Evolutionary conservation across 1,284 basidiomycete genomes (phyloP).

Genomic region (Rugosomyces carneus): DNA sequence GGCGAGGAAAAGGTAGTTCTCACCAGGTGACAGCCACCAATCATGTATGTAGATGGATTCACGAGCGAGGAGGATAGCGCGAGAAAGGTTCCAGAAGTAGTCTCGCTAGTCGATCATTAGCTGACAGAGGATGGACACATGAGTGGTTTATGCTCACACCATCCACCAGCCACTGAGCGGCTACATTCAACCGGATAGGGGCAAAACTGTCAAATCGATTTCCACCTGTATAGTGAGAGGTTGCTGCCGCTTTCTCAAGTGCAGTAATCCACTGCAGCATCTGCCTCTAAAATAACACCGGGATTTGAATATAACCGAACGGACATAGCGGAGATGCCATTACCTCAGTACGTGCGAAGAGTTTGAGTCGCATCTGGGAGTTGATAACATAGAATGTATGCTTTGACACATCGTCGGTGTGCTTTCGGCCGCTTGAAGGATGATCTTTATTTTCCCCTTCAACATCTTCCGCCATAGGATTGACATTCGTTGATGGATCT

Average conservation of each 20-base stretch:
- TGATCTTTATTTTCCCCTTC: constrained; percentile 17
- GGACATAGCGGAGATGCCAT: constrained; percentile 4
- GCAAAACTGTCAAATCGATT: constrained; percentile 95
- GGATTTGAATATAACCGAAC: constrained; percentile 1
- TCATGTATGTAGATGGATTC: constrained; percentile 92
- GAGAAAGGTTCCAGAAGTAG: constrained; percentile 96
- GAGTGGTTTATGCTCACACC: constrained; percentile 52
- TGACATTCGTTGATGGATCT: constrained; percentile 69
- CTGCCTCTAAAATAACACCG: constrained; percentile 56
- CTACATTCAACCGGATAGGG: constrained; percentile 88
- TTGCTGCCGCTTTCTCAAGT: constrained; percentile 76
- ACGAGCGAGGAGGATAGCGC: constrained; percentile 87
- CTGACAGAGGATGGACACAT: not conserved
- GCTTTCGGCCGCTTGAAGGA: constrained; percentile 37
- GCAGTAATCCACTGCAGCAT: constrained; percentile 98
- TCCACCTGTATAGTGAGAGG: constrained; percentile 74
- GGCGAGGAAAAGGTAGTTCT: constrained; percentile 12
- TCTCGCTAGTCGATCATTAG: constrained; percentile 55
- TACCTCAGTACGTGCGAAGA: constrained; percentile 87
- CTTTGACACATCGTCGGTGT: constrained; percentile 62
- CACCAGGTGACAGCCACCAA: constrained; percentile 91
- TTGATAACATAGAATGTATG: constrained; percentile 96
- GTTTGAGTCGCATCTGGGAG: constrained; percentile 83
- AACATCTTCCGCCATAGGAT: constrained; percentile 37
- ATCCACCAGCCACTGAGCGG: constrained; percentile 98